A percentile compares a stretch with the other conserved stretches of the same genome.
These are phyloP conservation scores for Xylaria bambusicola DNA, from an alignment of 495 filamentous ascomycete genomes.

Conservation along the genomic window DNA sequence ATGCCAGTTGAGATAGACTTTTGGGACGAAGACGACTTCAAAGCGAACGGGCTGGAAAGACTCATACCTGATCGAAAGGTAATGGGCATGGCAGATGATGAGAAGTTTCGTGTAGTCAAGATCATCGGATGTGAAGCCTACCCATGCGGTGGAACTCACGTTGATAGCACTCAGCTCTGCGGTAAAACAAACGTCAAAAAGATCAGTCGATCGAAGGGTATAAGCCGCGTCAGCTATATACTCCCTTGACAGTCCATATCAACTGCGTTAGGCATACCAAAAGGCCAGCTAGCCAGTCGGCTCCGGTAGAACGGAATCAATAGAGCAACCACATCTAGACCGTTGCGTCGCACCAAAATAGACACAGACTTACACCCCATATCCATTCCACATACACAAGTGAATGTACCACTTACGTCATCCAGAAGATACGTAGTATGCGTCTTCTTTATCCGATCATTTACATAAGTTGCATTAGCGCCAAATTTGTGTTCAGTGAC, in stretches of 20 bases:
- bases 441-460: not conserved
- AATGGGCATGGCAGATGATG: slow-evolving; percentile 42
- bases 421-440: not conserved
- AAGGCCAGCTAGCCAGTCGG: no score
- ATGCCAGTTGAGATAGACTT: slow-evolving; percentile 61
- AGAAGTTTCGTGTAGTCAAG: slow-evolving; percentile 56
- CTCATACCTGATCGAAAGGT: slow-evolving; percentile 51
- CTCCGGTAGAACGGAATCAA: not conserved
- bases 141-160: slow-evolving; percentile 69
- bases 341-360: no score
- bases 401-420: not conserved
- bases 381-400: slow-evolving; percentile 6
- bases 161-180: slow-evolving; percentile 52
- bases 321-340: not conserved
- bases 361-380: no score
- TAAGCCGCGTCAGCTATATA: slow-evolving; percentile 55
- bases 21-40: slow-evolving; percentile 59
- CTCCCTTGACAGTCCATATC: slow-evolving; percentile 32
- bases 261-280: not conserved
- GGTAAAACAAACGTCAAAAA: slow-evolving; percentile 61
- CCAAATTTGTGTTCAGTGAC: not conserved
- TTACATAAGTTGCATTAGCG: not conserved
- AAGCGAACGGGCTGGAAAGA: slow-evolving; percentile 42
- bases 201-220: slow-evolving; percentile 59
- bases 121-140: slow-evolving; percentile 61